Conservation (phyloP, 805 yeast genomes). For the Myxozyma geophila region DNA sequence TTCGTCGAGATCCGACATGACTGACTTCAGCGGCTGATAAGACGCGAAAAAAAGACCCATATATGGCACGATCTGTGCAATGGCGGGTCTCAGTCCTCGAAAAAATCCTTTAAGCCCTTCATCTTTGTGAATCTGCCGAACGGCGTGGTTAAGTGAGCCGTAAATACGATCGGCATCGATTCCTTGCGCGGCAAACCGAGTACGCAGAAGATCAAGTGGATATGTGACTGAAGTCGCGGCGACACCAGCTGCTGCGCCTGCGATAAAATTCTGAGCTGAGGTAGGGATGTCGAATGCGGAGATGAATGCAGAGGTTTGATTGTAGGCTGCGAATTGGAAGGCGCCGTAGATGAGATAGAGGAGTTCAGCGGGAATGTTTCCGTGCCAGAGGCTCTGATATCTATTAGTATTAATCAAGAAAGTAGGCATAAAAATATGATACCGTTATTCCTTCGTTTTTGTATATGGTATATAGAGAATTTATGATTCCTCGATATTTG, state of each 20-base stretch:
- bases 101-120: conserved; percentile 57
- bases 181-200: conserved; percentile 76
- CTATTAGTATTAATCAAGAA: not conserved
- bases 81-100: conserved; percentile 55
- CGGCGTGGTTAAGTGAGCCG: conserved; percentile 41
- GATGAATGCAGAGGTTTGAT: conserved; percentile 47
- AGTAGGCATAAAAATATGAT: not conserved
- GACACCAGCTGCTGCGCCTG: conserved; percentile 81
- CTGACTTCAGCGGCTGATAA: conserved; percentile 33
- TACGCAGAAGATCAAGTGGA: conserved; percentile 88
- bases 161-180: conserved; percentile 35
- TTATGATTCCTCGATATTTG: conserved; percentile 26
- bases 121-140: conserved; percentile 44
- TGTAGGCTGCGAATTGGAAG: conserved; percentile 75
- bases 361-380: conserved; percentile 88
- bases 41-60: conserved; percentile 66
- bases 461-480: conserved; percentile 51
- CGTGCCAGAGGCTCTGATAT: conserved; percentile 67
- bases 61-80: conserved; percentile 67
- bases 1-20: not conserved
- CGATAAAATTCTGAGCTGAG: conserved; percentile 54
- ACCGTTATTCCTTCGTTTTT: conserved; percentile 64
- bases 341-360: conserved; percentile 88
- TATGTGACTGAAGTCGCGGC: conserved; percentile 75
- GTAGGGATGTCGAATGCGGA: conserved; percentile 3